phyloP scores from a whole-genome alignment of 768 basidiomycete species.

The Lactifluus piperatus region DNA sequence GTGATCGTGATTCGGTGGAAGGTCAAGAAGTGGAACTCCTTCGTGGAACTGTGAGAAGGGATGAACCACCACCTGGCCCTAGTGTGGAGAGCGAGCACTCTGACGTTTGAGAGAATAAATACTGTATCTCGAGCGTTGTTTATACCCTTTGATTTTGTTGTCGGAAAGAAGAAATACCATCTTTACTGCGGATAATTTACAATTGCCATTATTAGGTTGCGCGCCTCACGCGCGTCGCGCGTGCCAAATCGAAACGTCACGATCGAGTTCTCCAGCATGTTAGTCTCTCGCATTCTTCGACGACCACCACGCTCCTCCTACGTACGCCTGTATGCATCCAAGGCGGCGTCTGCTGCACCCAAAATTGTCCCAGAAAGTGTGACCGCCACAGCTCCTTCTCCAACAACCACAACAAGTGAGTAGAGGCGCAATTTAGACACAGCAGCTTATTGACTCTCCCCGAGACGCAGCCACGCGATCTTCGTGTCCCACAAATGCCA shows the following conservation, averaged over 20 bases:
- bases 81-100: neutral
- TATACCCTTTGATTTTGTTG: neutral
- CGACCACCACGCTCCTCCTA: neutral
- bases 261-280: neutral
- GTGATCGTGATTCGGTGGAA: neutral
- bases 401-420: constrained; percentile 1
- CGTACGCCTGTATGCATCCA: neutral
- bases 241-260: neutral
- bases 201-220: neutral
- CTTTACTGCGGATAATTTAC: too few species aligned
- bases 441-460: neutral
- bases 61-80: constrained; percentile 21
- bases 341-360: neutral
- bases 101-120: neutral
- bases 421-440: neutral
- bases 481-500: constrained; percentile 62
- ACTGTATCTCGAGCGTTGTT: neutral
- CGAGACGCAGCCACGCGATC: constrained; percentile 29
- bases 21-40: constrained; percentile 16
- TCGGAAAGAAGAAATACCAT: too few species aligned
- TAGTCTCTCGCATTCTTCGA: constrained; percentile 3
- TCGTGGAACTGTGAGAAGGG: constrained; percentile 28
- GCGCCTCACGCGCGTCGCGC: too few species aligned
- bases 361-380: neutral
- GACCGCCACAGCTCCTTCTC: neutral